phyloP scores from a whole-genome alignment of 2,329 filamentous ascomycete species.

The Neonectria sp. region DNA sequence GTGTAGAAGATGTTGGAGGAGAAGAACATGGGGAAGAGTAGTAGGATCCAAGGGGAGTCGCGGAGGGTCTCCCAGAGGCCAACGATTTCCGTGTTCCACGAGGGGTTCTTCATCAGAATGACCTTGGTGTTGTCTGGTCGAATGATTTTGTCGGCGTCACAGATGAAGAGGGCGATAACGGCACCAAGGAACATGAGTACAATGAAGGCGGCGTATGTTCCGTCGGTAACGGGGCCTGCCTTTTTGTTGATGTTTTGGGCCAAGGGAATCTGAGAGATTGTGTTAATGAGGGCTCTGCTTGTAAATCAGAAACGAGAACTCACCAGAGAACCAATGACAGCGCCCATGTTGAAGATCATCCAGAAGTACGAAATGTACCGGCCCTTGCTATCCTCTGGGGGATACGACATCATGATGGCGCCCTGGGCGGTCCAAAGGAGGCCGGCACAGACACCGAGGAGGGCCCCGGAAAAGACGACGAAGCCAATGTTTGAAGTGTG shows the following conservation, averaged over 20 bases:
- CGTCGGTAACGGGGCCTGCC: constrained; percentile 61
- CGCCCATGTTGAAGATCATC: constrained; percentile 95
- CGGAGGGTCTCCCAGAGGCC: constrained; percentile 62
- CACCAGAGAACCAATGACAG: constrained; percentile 83
- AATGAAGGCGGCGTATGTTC: constrained; percentile 66
- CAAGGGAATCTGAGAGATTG: constrained; percentile 70
- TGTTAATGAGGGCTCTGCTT: constrained; percentile 15
- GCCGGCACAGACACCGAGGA: constrained; percentile 84
- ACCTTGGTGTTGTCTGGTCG: constrained; percentile 57
- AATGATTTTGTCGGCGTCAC: constrained; percentile 59
- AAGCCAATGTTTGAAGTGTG: constrained; percentile 79
- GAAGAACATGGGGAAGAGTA: constrained; percentile 69
- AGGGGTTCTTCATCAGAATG: constrained; percentile 54
- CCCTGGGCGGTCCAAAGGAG: constrained; percentile 88
- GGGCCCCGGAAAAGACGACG: constrained; percentile 81
- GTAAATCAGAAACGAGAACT: constrained; percentile 36
- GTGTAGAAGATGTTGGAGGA: constrained; percentile 70
- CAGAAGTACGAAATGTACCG: constrained; percentile 93
- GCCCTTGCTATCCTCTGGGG: constrained; percentile 84
- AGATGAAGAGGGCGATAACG: constrained; percentile 62
- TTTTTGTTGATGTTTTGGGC: constrained; percentile 78
- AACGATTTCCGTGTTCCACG: constrained; percentile 53
- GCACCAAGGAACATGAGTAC: constrained; percentile 66
- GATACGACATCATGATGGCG: constrained; percentile 92
- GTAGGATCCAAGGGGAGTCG: constrained; percentile 44